Evolutionary conservation across 176 grass and related monocot genomes (phyloP), one percentile per base, ranked within the genome.

Genomic region (Juncus effusus): DNA sequence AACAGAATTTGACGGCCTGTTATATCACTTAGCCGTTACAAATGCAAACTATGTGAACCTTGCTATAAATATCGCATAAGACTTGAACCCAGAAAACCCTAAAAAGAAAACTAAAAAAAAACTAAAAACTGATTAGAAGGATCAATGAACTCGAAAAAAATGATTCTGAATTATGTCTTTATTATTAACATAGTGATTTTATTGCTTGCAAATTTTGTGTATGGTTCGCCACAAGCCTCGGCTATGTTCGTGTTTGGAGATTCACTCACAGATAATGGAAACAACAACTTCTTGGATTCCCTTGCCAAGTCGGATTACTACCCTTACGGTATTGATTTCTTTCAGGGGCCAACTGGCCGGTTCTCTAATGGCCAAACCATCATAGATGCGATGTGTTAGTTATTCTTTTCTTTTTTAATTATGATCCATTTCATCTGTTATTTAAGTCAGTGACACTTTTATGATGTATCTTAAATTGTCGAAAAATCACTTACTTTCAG

Each of bases 331-430:
- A 60, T 84, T 19, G 82, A 84, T 54, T 84, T 75, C 76, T 60
- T 63, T n/a, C 56, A 79, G 57, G 82, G 82, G 6, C 70, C 82
- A 13, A 84, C 82, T 0, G 82, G 82, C n/a, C 77, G 82, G 63
- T 84, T 84, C 64, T 84, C 9, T 11, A 79, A 84, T 75, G 82
- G 82, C 19, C 79, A 84, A 75, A 84, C 82, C 10, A 50, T 79
- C 59, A 68, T 60, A 19, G 82, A 84, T 57, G 76, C 28, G 3
- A 51, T 84, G 39, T 83, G 75, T 74, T 59, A 77, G 80, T 70
- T 39, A 42, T 3, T 58, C 38, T 0, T 40, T 13, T 36, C 50
- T 4, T 39, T 16, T 42, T 70, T 54, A 70, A 45, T 70, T 10
- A 70, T 51, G 40, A 37, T 40, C 42, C 5, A 65, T 47, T 65